Evolutionary conservation across 2,329 filamentous ascomycete species (phyloP), one percentile per base, ranked within the genome.

Genomic region (Tolypocladium ophioglossoides): DNA sequence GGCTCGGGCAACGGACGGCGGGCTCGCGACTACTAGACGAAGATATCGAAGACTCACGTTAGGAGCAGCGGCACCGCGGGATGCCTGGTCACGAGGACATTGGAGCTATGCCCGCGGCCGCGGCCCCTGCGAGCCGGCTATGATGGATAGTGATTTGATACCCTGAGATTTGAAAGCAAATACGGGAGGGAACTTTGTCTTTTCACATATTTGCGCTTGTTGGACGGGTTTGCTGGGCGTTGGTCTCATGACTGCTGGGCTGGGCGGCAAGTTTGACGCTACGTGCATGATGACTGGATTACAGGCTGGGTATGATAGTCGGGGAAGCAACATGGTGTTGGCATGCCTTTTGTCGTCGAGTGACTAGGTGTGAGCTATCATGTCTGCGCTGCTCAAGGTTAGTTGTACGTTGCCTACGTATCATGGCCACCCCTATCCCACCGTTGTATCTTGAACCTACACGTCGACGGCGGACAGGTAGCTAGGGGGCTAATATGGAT

Each of bases 21-120:
- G 54, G 41, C n/a, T 34, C 46, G 48, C 51, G 54, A 32, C 27
- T 24, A 37, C 40, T 54, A 56, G 56, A 57, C 56, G 40, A 53
- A 57, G 51, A 55, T 56, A 40, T 52, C 44, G 54, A 55, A 50
- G 54, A 55, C 54, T 56, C 52, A 56, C 56, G 56, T 56, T 54
- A n/a, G 44, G 52, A 40, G 39, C 51, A 16, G 34, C 24, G 44
- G n/a, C 35, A 48, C 44, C 10, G 27, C 27, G 16, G 27, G 44
- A 48, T 34, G 9, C 44, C 44, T 12, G 6, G 27, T 11, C 27
- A 18, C 27, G 27, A 20, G 18, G 44, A 48, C 27, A 20, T 34
- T n/a, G 18, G 44, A 20, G 10, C 24, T 8, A 24, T 27, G 16
- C 18, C 27, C 6, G 18, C 44, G 16, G 27, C 44, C 27, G 4